Conservation (phyloP, 1,139 yeast genomes). For the Saccharomyces uvarum region DNA sequence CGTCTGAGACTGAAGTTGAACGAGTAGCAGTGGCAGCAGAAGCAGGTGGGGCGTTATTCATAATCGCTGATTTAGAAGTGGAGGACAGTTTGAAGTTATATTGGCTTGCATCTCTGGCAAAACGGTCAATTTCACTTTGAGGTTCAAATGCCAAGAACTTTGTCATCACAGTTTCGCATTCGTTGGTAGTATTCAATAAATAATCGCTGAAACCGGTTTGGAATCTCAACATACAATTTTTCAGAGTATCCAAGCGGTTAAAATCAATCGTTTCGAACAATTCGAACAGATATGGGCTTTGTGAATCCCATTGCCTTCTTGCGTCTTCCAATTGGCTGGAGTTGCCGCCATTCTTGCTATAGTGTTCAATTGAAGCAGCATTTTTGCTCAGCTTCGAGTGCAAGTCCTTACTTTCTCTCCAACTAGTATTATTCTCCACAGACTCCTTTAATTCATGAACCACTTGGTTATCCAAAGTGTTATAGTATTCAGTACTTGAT, state of each 20-base stretch:
- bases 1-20: not conserved
- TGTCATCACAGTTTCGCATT: constrained; percentile 61
- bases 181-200: constrained; percentile 39
- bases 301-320: constrained; percentile 51
- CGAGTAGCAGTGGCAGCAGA: not conserved
- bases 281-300: constrained; percentile 72
- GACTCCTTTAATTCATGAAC: constrained; percentile 47
- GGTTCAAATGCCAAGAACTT: constrained; percentile 57
- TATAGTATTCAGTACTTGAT: constrained; percentile 44
- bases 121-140: constrained; percentile 48
- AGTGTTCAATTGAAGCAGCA: constrained; percentile 13
- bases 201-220: constrained; percentile 55
- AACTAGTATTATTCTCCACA: constrained; percentile 46
- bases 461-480: constrained; percentile 48
- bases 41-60: not conserved
- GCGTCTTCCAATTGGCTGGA: constrained; percentile 13
- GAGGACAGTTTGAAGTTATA: constrained; percentile 14
- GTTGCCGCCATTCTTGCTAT: constrained; percentile 10
- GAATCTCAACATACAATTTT: constrained; percentile 60
- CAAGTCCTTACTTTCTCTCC: constrained; percentile 36
- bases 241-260: constrained; percentile 55
- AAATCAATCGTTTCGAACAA: constrained; percentile 70
- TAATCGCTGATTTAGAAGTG: not conserved
- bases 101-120: constrained; percentile 41
- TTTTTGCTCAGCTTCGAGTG: constrained; percentile 30